Base-by-base conservation (phyloP, 2,329 filamentous ascomycete species). In the Cladosporium sp. region DNA sequence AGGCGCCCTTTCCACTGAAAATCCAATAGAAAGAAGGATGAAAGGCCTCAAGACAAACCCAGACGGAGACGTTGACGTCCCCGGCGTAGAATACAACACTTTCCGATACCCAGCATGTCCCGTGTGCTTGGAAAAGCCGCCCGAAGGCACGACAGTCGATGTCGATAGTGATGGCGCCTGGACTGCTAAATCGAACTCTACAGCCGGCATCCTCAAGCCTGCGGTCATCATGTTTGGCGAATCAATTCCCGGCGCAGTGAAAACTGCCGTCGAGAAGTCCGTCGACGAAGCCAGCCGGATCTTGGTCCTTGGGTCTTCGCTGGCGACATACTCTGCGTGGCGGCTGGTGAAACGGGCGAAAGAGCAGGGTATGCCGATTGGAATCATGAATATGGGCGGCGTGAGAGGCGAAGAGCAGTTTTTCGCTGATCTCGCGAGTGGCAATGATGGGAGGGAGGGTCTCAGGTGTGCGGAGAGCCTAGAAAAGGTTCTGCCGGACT, bases 181-280 rank as follows among this genome's bases (percentile, higher is more conserved):
- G 92, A 80, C 83, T 47, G 72, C 83, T 6, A 80, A 80, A 0
- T 65, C 62, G 1, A 67, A 66, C 2, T 74, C 76, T 7, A 77
- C 71, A 7, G 92, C 88, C 0, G 95, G 94, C 2, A 87, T 98
- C 44, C 78, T 99, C 65, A 98, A 98, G 75, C 95, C 95, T 3
- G 92, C 92, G 0, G 93, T 99, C 2, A 89, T 93, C 72, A 97
- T 98, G 92, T 98, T 98, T 77, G 95, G 95, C 18, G 95, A 98
- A 79, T 93, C 88, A 67, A 96, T 98, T 59, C 82, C 86, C 0
- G 78, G 80, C 1, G 74, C 80, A 1, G 88, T 93, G 41, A 97
- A 96, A 77, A 78, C 81, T 1, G 88, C 88, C 0, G 94, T 93
- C 1, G 93, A 98, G 75, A 80, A 87, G 32, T 90, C 91, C 14